phyloP scores from a whole-genome alignment of 345 rosid genomes.

The Eutrema yunnanense region DNA sequence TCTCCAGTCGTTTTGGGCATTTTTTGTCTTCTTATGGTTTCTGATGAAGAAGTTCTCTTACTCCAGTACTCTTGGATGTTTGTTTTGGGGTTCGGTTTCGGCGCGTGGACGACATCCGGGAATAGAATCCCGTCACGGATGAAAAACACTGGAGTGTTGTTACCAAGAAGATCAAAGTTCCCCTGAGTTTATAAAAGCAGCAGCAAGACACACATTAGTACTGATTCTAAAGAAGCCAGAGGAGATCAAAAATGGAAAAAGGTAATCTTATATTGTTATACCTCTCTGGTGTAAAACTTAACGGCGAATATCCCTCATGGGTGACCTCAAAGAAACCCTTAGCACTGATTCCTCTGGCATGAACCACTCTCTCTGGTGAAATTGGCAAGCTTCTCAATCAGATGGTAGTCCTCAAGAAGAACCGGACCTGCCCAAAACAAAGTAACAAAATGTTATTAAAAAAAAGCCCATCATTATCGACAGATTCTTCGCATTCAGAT shows the following conservation, averaged over 20 bases:
- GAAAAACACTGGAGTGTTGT: constrained; percentile 97
- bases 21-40: no score
- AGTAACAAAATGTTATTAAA: not conserved
- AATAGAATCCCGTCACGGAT: constrained; percentile 91
- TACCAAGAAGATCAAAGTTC: constrained; percentile 98
- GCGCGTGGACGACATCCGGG: constrained; percentile 85
- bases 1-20: no score
- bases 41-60: no score
- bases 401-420: constrained; percentile 94
- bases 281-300: constrained; percentile 99
- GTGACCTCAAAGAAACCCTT: constrained; percentile 99
- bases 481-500: not conserved
- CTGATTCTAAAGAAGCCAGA: not conserved
- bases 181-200: constrained; percentile 52
- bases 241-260: not conserved
- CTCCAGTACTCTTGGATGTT: constrained; percentile 98
- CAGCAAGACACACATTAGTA: not conserved
- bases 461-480: not conserved
- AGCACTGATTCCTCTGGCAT: constrained; percentile 97
- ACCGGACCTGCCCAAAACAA: constrained; percentile 64
- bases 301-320: constrained; percentile 87
- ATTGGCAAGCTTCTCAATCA: constrained; percentile 87
- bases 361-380: constrained; percentile 97
- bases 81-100: constrained; percentile 93
- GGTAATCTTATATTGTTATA: not conserved